phyloP scores from a whole-genome alignment of 2,329 filamentous ascomycete genomes.

The Pseudogymnoascus sp. region DNA sequence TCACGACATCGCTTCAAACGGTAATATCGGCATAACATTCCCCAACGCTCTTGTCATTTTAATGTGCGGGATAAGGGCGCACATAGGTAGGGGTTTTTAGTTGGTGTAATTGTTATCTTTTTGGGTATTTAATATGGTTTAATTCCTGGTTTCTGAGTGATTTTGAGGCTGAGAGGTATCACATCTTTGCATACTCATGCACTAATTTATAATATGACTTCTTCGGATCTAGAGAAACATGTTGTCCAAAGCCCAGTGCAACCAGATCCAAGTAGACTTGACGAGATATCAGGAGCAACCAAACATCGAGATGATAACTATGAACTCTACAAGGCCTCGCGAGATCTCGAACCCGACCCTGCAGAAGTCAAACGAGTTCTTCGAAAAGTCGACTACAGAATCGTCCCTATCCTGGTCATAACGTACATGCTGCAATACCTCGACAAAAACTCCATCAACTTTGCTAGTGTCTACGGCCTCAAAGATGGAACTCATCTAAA shows the following conservation, averaged over 20 bases:
- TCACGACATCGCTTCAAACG: constrained; percentile 19
- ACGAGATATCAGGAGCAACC: constrained; percentile 16
- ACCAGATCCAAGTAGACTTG: not conserved
- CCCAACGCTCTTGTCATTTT: constrained; percentile 1
- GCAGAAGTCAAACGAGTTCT: constrained; percentile 34
- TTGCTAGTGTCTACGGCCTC: constrained; percentile 42
- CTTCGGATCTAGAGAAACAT: constrained; percentile 17
- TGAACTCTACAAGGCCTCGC: constrained; percentile 29
- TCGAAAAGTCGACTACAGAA: constrained; percentile 46
- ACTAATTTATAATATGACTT: constrained; percentile 10
- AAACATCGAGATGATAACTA: constrained; percentile 32
- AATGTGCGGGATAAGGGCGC: not conserved
- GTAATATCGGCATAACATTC: constrained; percentile 13
- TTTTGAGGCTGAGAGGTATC: not conserved
- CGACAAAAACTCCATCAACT: constrained; percentile 50
- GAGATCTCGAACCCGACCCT: constrained; percentile 21
- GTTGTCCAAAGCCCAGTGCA: constrained; percentile 2
- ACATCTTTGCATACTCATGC: not conserved
- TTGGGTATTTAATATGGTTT: not conserved
- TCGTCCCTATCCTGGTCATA: constrained; percentile 49
- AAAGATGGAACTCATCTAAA: constrained; percentile 39
- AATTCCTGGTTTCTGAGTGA: not conserved
- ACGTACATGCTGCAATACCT: constrained; percentile 55
- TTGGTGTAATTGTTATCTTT: not conserved
- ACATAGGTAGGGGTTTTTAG: not conserved